phyloP scores from a whole-genome alignment of 2,329 filamentous ascomycete genomes.

The Colletotrichum sublineola region DNA sequence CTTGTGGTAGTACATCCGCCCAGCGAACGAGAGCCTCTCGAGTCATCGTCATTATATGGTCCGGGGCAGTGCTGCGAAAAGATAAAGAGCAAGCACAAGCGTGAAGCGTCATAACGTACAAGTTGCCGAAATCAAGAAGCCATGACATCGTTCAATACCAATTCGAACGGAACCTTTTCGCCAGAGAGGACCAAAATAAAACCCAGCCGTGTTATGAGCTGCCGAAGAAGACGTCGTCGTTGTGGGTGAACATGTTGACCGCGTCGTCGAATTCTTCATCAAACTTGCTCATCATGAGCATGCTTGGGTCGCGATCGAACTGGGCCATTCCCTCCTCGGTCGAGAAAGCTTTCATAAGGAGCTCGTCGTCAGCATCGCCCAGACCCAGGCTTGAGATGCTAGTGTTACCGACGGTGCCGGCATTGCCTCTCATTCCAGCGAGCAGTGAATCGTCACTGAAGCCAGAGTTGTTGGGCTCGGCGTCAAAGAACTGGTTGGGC shows the following conservation, averaged over 20 bases:
- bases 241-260: conserved; percentile 65
- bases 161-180: conserved; percentile 18
- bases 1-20: conserved; percentile 35
- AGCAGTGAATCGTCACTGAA: conserved; percentile 50
- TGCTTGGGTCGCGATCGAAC: conserved; percentile 60
- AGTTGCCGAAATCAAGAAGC: conserved; percentile 18
- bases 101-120: conserved; percentile 39
- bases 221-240: conserved; percentile 67
- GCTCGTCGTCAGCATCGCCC: conserved; percentile 59
- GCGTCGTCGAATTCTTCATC: conserved; percentile 65
- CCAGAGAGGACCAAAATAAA: neutral
- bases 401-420: conserved; percentile 25
- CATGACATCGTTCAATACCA: conserved; percentile 25
- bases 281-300: conserved; percentile 67
- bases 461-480: conserved; percentile 54
- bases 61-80: conserved; percentile 15
- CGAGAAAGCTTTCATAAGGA: conserved; percentile 60
- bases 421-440: conserved; percentile 45
- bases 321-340: conserved; percentile 58
- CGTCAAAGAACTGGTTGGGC: conserved; percentile 61
- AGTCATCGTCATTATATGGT: conserved; percentile 38
- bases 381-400: conserved; percentile 47
- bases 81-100: conserved; percentile 25
- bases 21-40: conserved; percentile 25
- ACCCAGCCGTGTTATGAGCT: conserved; percentile 46